Percentiles rank a stretch among this genome's conserved stretches.
phyloP scores from a whole-genome alignment of 495 filamentous ascomycete genomes.

The Hypomontagnella monticulosa region DNA sequence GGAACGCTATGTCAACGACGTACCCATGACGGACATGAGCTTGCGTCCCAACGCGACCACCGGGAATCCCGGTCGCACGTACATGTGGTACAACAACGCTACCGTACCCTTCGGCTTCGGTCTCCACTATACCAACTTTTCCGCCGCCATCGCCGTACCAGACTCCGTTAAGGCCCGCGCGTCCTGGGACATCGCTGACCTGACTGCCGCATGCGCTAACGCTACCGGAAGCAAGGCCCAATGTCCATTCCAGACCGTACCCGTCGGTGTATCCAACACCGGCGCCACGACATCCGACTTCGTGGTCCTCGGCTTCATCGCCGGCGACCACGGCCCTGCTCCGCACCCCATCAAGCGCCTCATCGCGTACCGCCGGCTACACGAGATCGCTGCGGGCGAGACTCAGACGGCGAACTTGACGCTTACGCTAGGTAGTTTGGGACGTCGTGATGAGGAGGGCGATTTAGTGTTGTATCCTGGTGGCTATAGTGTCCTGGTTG shows the following conservation, averaged over 20 bases:
- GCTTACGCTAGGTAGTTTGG: constrained; percentile 64
- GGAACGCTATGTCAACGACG: constrained; percentile 60
- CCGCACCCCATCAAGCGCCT: constrained; percentile 71
- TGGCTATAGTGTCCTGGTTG: constrained; percentile 65
- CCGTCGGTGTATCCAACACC: constrained; percentile 56
- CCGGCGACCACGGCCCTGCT: constrained; percentile 62
- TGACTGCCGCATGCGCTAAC: constrained; percentile 41
- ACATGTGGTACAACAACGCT: constrained; percentile 68
- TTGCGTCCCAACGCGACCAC: constrained; percentile 58
- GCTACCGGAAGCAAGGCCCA: constrained; percentile 49
- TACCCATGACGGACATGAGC: constrained; percentile 66
- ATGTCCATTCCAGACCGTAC: constrained; percentile 56
- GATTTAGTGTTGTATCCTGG: constrained; percentile 71
- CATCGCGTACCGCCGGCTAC: constrained; percentile 64
- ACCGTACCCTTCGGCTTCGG: constrained; percentile 66
- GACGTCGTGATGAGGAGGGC: constrained; percentile 64
- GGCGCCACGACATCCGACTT: constrained; percentile 64
- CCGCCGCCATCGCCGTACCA: constrained; percentile 36
- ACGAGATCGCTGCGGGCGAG: constrained; percentile 52
- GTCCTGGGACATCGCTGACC: constrained; percentile 32
- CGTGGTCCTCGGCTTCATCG: constrained; percentile 64
- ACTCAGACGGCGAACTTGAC: constrained; percentile 55
- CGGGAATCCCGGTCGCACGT: constrained; percentile 64
- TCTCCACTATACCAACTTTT: constrained; percentile 69
- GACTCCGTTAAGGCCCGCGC: constrained; percentile 7